Percentiles rank a stretch among this genome's conserved stretches.
Evolutionary conservation across 2,329 filamentous ascomycete species (phyloP).

Genomic region (Fusarium siculi): DNA sequence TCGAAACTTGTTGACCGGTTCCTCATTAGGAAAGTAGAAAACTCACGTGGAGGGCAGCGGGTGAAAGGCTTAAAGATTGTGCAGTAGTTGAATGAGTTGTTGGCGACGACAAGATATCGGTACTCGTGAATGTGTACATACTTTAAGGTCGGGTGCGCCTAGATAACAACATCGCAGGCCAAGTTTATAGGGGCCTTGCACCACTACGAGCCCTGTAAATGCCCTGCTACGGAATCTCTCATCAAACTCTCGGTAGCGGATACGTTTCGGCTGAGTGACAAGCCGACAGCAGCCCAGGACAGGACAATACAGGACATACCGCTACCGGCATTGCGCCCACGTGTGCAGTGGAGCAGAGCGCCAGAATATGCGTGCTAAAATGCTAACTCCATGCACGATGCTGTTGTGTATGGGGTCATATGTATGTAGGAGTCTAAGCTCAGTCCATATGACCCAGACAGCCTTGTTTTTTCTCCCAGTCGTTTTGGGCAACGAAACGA

Average conservation of each 20-base stretch:
- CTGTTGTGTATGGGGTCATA: conserved; percentile 20
- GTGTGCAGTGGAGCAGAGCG: conserved; percentile 40
- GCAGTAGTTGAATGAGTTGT: conserved; percentile 5
- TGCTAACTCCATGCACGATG: conserved; percentile 7
- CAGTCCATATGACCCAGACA: conserved; percentile 7
- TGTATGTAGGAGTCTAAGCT: background rate
- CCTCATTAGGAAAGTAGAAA: conserved; percentile 48
- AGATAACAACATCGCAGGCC: background rate
- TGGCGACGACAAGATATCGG: background rate
- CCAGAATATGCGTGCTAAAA: conserved; percentile 12
- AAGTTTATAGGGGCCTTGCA: background rate
- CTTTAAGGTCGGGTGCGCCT: background rate
- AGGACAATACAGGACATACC: conserved; percentile 19
- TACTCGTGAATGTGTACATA: background rate
- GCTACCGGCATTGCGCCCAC: conserved; percentile 43
- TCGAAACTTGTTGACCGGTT: conserved; percentile 47
- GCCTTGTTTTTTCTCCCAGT: background rate
- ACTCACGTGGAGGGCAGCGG: conserved; percentile 40
- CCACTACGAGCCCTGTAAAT: background rate
- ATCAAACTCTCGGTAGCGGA: conserved; percentile 18
- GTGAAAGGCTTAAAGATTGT: conserved; percentile 17
- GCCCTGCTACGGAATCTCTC: background rate
- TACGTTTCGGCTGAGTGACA: conserved; percentile 28
- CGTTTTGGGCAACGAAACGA: background rate
- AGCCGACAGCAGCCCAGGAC: background rate